Base-by-base conservation (phyloP, 2,329 filamentous ascomycete genomes). In the Fusarium sp. region DNA sequence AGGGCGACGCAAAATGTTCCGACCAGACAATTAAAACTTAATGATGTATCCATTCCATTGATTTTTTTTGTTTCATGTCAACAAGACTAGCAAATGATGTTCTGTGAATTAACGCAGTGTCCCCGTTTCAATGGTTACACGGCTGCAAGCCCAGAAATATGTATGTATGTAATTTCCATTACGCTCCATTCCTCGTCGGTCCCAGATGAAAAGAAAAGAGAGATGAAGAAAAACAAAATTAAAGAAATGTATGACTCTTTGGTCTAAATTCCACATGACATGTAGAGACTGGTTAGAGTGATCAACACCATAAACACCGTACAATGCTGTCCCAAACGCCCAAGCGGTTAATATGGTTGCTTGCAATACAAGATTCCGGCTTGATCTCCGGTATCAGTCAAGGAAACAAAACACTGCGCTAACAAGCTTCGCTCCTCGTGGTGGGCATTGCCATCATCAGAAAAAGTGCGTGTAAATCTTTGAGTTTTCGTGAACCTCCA, bases 391-490 rank as follows among this genome's bases (percentile, higher is more conserved):
- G 55, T 69, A 76, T 72, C 70, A 44, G 54, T 73, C 66, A 75
- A 74, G 75, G 67, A 78, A 80, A 77, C 73, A 72, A 76, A 78
- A 75, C 68, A 75, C 66, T 70, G 62, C 55, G 54, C 65, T 74
- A 70, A 73, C 66, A 76, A 75, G 71, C 69, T 74, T 75, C 64
- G 61, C 66, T 76, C 67, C 75, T 74, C 61, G 54, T 70, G 65
- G 63, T 77, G 69, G 75, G 59, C 73, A 66, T 78, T 69, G 74
- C 69, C 75, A 74, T 88, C 85, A 84, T 96, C 90, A 99, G 88
- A 99, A 98, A 90, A 99, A 99, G 89, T 99, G 96, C 79, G 96
- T 99, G 88, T 99, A 98, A 80, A 98, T 95, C 87, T 98, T 99
- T 76, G 96, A 98, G 82, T 93, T 94, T 85, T 98, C 96, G 83